phyloP scores from a whole-genome alignment of 1,139 yeast genomes.

The Hyphopichia burtonii region DNA sequence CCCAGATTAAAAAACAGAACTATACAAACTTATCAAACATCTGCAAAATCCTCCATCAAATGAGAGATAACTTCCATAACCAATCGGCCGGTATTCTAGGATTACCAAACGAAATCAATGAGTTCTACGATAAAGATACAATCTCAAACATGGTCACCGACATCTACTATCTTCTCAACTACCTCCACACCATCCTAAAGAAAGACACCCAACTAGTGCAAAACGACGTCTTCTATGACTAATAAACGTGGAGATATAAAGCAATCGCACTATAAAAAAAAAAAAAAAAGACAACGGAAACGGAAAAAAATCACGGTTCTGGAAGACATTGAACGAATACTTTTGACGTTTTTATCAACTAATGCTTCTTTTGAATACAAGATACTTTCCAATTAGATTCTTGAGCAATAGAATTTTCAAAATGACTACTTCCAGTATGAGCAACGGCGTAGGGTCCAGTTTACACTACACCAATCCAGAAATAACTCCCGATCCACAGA shows the following conservation, averaged over 20 bases:
- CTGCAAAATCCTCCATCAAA: not conserved
- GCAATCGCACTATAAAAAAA: too few relatives aligned
- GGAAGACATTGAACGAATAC: too few relatives aligned
- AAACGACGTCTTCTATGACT: slow-evolving; percentile 3
- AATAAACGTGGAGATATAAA: too few relatives aligned
- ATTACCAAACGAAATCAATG: not conserved
- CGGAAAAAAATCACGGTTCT: too few relatives aligned
- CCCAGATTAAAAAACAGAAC: slow-evolving; percentile 1
- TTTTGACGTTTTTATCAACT: too few relatives aligned
- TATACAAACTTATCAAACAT: not conserved
- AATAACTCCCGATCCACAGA: slow-evolving; percentile 17
- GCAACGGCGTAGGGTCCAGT: not conserved
- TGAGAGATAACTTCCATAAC: slow-evolving; percentile 2
- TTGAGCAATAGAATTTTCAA: too few relatives aligned
- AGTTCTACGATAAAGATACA: not conserved
- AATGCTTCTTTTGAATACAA: too few relatives aligned
- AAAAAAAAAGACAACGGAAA: too few relatives aligned
- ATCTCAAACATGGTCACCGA: not conserved
- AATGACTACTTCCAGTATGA: not conserved
- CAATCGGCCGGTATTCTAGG: not conserved
- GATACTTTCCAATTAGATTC: not conserved
- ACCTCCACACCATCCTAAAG: not conserved
- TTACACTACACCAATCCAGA: slow-evolving; percentile 3
- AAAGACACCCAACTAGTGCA: slow-evolving; percentile 3
- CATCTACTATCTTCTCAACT: not conserved